Percentiles rank a stretch among this genome's conserved stretches.
Conservation (phyloP, 148 eudicot genomes). For the Fagopyrum tataricum region DNA sequence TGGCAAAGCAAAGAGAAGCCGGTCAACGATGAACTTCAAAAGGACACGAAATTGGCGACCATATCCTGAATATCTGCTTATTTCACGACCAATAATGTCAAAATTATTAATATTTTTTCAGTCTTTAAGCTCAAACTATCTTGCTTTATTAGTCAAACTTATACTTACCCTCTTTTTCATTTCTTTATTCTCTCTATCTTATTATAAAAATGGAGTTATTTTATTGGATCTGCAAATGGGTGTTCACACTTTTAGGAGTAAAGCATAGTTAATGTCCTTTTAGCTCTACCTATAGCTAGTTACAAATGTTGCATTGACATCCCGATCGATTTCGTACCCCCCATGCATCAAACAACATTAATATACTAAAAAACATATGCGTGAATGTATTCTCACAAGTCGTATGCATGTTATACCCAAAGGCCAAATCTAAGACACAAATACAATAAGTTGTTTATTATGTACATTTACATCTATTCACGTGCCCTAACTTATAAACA, state of each 20-base stretch:
- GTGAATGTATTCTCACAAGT: too few relatives aligned
- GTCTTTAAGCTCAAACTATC: not conserved
- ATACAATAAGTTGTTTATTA: too few relatives aligned
- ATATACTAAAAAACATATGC: too few relatives aligned
- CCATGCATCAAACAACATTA: too few relatives aligned
- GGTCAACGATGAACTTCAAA: not conserved
- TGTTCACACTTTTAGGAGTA: not conserved
- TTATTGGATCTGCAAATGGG: not conserved
- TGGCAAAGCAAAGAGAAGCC: not conserved
- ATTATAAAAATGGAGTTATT: not conserved
- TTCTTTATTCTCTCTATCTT: not conserved
- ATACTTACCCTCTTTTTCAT: not conserved
- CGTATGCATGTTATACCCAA: too few relatives aligned
- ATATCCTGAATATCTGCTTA: not conserved
- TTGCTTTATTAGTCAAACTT: constrained; percentile 5
- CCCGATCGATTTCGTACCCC: not conserved
- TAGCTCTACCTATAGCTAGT: not conserved
- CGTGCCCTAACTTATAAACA: too few relatives aligned
- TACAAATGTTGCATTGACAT: not conserved
- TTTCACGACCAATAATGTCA: not conserved
- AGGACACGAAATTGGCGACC: not conserved
- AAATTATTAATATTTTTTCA: not conserved
- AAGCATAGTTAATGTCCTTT: not conserved
- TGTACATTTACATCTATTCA: too few relatives aligned
- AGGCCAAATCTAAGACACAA: too few relatives aligned